Evolutionary conservation across 192 early-diverging fungal genomes (phyloP).

Genomic region (Entomortierella beljakovae): DNA sequence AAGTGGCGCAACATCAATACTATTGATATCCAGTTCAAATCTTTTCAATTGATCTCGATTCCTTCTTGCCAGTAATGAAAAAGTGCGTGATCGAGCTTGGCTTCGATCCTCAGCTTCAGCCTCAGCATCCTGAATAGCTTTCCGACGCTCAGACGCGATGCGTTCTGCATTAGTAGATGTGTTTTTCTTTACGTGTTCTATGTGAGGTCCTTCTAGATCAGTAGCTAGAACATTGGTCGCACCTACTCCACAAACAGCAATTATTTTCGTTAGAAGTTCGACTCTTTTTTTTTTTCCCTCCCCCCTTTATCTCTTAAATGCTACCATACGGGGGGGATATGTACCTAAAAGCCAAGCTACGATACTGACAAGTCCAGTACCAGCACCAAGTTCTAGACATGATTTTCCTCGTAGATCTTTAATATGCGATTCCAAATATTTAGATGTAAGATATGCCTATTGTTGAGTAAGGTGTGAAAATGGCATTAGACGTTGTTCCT

Average conservation of each 20-base stretch:
- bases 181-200: constrained; percentile 38
- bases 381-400: constrained; percentile 50
- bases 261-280: background rate
- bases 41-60: background rate
- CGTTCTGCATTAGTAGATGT: constrained; percentile 3
- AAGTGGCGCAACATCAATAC: constrained; percentile 30
- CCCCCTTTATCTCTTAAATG: background rate
- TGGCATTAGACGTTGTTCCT: background rate
- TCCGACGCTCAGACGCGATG: constrained; percentile 11
- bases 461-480: background rate
- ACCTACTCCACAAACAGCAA: constrained; percentile 1
- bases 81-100: background rate
- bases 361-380: constrained; percentile 52
- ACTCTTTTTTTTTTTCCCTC: background rate
- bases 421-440: constrained; percentile 29
- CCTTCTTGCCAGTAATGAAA: constrained; percentile 1
- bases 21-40: constrained; percentile 17
- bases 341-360: constrained; percentile 47
- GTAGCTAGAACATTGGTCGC: constrained; percentile 33
- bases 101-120: background rate
- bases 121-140: constrained; percentile 1
- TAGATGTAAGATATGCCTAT: constrained; percentile 48
- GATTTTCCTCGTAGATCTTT: constrained; percentile 30
- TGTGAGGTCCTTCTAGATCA: constrained; percentile 39
- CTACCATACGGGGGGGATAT: background rate